A percentile compares a stretch with the other conserved stretches of the same genome.
Conservation (phyloP, 2,329 filamentous ascomycete species). For the Dryadomyces sulphureus region DNA sequence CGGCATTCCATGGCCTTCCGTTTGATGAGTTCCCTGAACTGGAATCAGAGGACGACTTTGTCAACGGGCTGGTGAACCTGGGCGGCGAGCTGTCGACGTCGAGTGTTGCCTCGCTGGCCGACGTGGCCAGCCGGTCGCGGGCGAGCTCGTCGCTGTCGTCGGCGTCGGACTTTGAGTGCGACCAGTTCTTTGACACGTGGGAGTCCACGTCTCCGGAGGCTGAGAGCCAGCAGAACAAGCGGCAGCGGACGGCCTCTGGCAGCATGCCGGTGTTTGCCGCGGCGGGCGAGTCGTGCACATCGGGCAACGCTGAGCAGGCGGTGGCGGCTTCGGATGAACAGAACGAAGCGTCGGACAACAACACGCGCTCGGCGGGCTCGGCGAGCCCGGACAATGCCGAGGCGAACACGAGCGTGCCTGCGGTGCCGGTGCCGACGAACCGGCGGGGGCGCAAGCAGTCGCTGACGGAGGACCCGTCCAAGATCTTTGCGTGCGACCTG, state of each 20-base stretch:
- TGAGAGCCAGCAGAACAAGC: slow-evolving; percentile 45
- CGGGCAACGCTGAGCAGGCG: slow-evolving; percentile 20
- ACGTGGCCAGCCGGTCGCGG: slow-evolving; percentile 40
- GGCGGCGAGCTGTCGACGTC: slow-evolving; percentile 22
- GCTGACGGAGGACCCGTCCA: slow-evolving; percentile 89
- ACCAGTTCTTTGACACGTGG: slow-evolving; percentile 56
- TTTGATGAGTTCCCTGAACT: slow-evolving; percentile 84
- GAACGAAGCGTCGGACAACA: slow-evolving; percentile 7
- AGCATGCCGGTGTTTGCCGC: slow-evolving; percentile 25
- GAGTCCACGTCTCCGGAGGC: slow-evolving; percentile 39
- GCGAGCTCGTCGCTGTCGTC: slow-evolving; percentile 55
- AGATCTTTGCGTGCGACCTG: slow-evolving; percentile 93
- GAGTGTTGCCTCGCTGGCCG: slow-evolving; percentile 22
- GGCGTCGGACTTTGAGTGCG: slow-evolving; percentile 49
- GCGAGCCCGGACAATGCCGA: slow-evolving; percentile 19
- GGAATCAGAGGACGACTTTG: slow-evolving; percentile 81
- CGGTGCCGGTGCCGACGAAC: slow-evolving; percentile 48
- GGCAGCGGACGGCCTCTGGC: slow-evolving; percentile 30
- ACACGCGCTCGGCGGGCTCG: slow-evolving; percentile 17
- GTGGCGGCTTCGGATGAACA: slow-evolving; percentile 3
- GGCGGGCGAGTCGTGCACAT: slow-evolving; percentile 18
- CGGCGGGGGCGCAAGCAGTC: slow-evolving; percentile 97
- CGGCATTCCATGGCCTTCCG: slow-evolving; percentile 43
- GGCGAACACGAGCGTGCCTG: slow-evolving; percentile 16
- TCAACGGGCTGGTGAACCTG: slow-evolving; percentile 59